These are phyloP conservation scores for Orbilia oligospora DNA, from an alignment of 2,329 filamentous ascomycete species.

Conservation along the genomic window DNA sequence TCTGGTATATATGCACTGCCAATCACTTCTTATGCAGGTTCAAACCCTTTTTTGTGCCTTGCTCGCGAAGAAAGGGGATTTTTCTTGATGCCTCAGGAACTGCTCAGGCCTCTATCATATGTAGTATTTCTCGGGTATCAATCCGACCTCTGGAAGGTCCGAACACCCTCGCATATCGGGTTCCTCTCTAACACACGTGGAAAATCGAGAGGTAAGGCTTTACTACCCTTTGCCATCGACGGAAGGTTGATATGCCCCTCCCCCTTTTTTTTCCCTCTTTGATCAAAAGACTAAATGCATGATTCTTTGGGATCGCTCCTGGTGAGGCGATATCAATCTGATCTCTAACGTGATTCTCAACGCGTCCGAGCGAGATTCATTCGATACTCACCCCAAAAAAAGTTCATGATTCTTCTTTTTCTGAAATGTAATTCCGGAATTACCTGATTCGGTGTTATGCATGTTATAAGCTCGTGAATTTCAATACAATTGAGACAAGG, in stretches of 20 bases:
- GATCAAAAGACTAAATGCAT: slow-evolving; percentile 2
- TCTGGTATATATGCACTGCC: slow-evolving; percentile 45
- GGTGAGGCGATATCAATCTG: slow-evolving; percentile 29
- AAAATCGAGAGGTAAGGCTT: slow-evolving; percentile 24
- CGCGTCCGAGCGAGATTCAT: slow-evolving; percentile 26
- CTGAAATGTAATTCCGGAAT: slow-evolving; percentile 26
- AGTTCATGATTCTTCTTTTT: slow-evolving; percentile 29
- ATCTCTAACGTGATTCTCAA: slow-evolving; percentile 44
- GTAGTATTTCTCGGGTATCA: slow-evolving; percentile 37
- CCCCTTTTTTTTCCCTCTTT: slow-evolving; percentile 15
- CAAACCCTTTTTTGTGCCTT: slow-evolving; percentile 32
- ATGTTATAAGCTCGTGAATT: slow-evolving; percentile 3
- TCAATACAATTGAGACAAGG: slow-evolving; percentile 58
- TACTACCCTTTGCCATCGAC: slow-evolving; percentile 18
- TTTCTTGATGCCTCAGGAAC: slow-evolving; percentile 31
- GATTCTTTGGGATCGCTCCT: slow-evolving; percentile 22
- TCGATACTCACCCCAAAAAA: slow-evolving; percentile 27
- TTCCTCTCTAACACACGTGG: slow-evolving; percentile 56
- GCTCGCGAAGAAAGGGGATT: slow-evolving; percentile 32
- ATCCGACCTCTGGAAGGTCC: slow-evolving; percentile 45
- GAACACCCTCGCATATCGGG: slow-evolving; percentile 46
- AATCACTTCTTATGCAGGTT: slow-evolving; percentile 38
- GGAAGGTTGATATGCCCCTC: slow-evolving; percentile 24
- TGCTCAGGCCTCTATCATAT: slow-evolving; percentile 36
- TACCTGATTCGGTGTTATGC: slow-evolving; percentile 19